Evolutionary conservation across 2,329 filamentous ascomycete species (phyloP), one percentile per base, ranked within the genome.

Genomic region (Monosporascus sp.): DNA sequence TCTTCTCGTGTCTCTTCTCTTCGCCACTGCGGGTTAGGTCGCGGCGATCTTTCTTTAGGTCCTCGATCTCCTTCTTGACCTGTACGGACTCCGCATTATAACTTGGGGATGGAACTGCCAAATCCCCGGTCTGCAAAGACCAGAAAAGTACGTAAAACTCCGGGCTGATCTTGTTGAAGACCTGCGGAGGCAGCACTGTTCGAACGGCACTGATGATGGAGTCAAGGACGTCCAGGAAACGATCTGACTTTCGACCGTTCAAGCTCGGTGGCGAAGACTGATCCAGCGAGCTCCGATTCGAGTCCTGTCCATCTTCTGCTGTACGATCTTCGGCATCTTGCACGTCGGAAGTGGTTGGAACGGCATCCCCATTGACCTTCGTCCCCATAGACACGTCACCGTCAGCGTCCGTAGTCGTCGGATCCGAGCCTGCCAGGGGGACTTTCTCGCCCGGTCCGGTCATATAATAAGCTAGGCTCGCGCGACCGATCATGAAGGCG

Each of bases 61-160:
- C 79, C 37, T 83, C 77, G 48, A 87, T 80, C 64, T 87, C 84
- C 52, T 82, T 83, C 60, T 86, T 82, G 22, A 91, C 76, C 8
- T 84, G 80, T 20, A 84, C 81, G 37, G 86, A 85, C 65, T 95
- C 91, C 17, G 84, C 80, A 48, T 88, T 81, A 67, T 99, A 99
- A 55, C 87, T 88, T 37, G 84, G 80, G 56, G 84, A 84, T 1
- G 89, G 89, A 58, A 92, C 85, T 53, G 84, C 82, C 53, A 97
- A 77, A 67, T 99, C 93, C 46, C 88, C 85, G 3, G 95, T 80
- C 27, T 91, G 86, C 14, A 97, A 78, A 49, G 92, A 87, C 94
- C 94, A 99, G 72, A 99, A 99, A 0, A 88, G 89, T 44, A 89
- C 84, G 65, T 91, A 97, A 68, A 97, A 93, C 31, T 89, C 85